phyloP scores from a whole-genome alignment of 306 rosid species.

The Rosa persica region DNA sequence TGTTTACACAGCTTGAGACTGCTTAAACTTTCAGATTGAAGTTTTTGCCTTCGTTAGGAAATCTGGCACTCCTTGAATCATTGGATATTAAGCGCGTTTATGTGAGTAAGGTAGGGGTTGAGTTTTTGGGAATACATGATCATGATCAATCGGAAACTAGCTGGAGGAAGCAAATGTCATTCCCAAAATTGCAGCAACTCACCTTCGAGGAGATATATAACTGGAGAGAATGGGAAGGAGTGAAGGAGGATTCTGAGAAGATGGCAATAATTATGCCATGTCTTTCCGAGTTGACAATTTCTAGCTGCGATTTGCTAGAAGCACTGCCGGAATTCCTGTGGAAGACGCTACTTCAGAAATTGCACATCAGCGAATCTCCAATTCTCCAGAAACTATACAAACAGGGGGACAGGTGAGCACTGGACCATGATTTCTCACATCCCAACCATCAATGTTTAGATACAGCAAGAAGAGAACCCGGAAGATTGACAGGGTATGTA shows the following conservation, averaged over 20 bases:
- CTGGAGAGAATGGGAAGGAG: not conserved
- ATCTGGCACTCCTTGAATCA: not conserved
- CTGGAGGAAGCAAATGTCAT: not conserved
- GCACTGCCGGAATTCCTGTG: conserved; percentile 6
- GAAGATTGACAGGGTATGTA: too few species aligned
- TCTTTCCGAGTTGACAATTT: not conserved
- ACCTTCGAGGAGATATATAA: rapidly evolving
- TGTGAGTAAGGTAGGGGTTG: conserved; percentile 3
- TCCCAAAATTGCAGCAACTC: not conserved
- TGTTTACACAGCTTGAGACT: not conserved
- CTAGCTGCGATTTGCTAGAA: not conserved
- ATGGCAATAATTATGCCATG: conserved; percentile 1
- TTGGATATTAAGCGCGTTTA: not conserved
- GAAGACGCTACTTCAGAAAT: not conserved
- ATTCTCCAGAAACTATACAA: not conserved
- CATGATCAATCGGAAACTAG: too few species aligned
- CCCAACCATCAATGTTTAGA: conserved; percentile 8
- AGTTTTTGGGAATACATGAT: conserved; percentile 4
- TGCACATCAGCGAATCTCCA: not conserved
- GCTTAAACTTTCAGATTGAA: not conserved
- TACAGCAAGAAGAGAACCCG: too few species aligned
- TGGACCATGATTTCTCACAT: conserved; percentile 18
- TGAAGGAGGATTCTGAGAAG: not conserved
- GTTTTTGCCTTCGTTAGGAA: conserved; percentile 4
- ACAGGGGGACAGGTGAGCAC: not conserved